Base-by-base conservation (phyloP, 2,329 filamentous ascomycete genomes). In the Xylaria polymorpha region DNA sequence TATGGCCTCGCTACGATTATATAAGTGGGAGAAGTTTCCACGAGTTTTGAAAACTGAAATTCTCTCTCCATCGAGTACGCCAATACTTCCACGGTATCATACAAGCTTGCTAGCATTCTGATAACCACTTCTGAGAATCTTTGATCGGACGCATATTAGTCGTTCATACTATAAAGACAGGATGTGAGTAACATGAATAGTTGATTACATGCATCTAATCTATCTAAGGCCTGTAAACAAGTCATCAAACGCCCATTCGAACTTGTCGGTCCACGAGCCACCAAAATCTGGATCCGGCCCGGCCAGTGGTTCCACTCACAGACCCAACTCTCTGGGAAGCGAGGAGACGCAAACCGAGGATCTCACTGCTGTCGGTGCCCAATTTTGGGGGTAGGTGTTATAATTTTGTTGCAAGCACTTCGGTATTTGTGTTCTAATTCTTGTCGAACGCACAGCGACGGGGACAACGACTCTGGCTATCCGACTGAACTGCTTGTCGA, bases 351-450 rank as follows among this genome's bases (percentile, higher is more conserved):
- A 67, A 64, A n/a, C 37, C 15, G 15, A 60, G 29, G 37, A 64
- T 50, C 46, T 68, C 32, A n/a, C 22, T 20, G 66, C 60, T 15
- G 7, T 66, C 35, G 64, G 64, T 10, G 43, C 57, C 9, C 64
- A 66, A 18, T 66, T 66, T 57, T 43, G 20, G 50, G 58, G 64
- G 64, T 66, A 29, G 7, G 58, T 61, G 41, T 43, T 22, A 7
- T 39, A 1, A 50, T 22, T 10, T 14, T 43, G 4, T 12, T 1
- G 5, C 15, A 15, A 4, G 29, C n/a, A 1, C 22, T 1, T 20
- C 48, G 2, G 29, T 2, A 32, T 20, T 20, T n/a, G 20, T 18
- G 8, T 61, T 46, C 57, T 66, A 37, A 66, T 39, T 44, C 7
- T 5, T 12, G 15, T 9, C 3, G 32, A 6, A 39, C 37, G 22